These are phyloP conservation scores for Rhinocladiella mackenziei DNA, from an alignment of 2,329 filamentous ascomycete species.

Conservation along the genomic window DNA sequence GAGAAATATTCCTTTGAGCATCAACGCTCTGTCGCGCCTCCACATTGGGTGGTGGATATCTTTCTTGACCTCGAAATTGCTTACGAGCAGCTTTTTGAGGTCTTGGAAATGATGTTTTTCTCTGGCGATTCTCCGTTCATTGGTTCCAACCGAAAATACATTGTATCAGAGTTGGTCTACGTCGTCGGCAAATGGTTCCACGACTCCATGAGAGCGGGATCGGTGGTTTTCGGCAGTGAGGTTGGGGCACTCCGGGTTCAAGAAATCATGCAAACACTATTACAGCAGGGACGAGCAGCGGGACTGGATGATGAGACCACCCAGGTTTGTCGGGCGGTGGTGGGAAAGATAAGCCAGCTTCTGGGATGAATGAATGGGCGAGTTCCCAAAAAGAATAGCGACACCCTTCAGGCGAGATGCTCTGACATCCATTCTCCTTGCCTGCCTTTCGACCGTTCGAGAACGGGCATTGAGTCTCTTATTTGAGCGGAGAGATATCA, in stretches of 20 bases:
- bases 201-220: conserved; percentile 52
- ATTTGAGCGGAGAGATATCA: too few species aligned
- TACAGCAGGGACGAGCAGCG: conserved; percentile 20
- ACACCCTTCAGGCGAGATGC: background rate
- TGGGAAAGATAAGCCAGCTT: conserved; percentile 34
- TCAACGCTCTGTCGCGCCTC: conserved; percentile 45
- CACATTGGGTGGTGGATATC: conserved; percentile 61
- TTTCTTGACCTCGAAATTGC: conserved; percentile 61
- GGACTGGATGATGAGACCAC: conserved; percentile 39
- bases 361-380: too few species aligned
- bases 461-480: too few species aligned
- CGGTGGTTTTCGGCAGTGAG: conserved; percentile 57
- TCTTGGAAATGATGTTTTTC: conserved; percentile 65
- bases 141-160: conserved; percentile 52
- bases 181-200: conserved; percentile 59
- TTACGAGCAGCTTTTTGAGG: conserved; percentile 58
- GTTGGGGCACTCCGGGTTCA: conserved; percentile 50
- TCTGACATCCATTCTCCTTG: background rate
- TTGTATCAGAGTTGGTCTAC: conserved; percentile 61
- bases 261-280: conserved; percentile 37
- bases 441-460: too few species aligned
- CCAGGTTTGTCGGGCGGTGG: conserved; percentile 35
- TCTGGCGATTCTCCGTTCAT: conserved; percentile 62
- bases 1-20: conserved; percentile 51
- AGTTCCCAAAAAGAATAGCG: background rate